phyloP scores from a whole-genome alignment of 441 rosid genomes.

The Monsonia emarginata region DNA sequence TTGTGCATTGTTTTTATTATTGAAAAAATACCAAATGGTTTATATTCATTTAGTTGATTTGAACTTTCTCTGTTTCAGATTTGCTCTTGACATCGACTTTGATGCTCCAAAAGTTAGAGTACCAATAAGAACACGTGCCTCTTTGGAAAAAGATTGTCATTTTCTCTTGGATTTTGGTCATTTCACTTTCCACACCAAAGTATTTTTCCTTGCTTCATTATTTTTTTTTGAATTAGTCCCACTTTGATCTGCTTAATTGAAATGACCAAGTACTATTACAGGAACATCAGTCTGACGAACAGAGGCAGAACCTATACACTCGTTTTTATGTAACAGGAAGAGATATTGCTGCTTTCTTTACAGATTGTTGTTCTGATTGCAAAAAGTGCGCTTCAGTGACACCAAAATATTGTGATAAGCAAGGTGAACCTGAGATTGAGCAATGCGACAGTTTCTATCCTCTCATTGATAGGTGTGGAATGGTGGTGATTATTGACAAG shows the following conservation, averaged over 20 bases:
- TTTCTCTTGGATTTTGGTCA: conserved; percentile 96
- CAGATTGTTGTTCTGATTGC: conserved; percentile 52
- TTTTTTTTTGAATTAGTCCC: conserved; percentile 17
- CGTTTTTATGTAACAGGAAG: conserved; percentile 88
- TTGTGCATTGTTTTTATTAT: neutral
- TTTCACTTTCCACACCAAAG: conserved; percentile 79
- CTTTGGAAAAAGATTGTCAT: conserved; percentile 60
- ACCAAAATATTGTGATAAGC: conserved; percentile 34
- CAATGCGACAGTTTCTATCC: conserved; percentile 49
- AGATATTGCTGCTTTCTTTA: conserved; percentile 93
- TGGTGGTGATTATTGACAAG: conserved; percentile 94
- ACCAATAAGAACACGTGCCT: conserved; percentile 61
- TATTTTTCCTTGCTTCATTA: conserved; percentile 29
- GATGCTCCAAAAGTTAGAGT: conserved; percentile 98
- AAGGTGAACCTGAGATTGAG: conserved; percentile 28
- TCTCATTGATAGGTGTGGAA: conserved; percentile 90
- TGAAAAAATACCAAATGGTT: conserved; percentile 4
- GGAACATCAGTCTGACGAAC: conserved; percentile 69
- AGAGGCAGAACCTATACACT: conserved; percentile 74
- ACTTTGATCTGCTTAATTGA: conserved; percentile 22
- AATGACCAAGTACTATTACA: conserved; percentile 29
- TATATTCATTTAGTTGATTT: neutral
- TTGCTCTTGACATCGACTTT: conserved; percentile 95
- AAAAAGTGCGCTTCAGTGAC: conserved; percentile 31
- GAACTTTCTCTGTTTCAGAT: conserved; percentile 39